Evolutionary conservation across 2,329 filamentous ascomycete genomes (phyloP).

Genomic region (Leptographium lundbergii): DNA sequence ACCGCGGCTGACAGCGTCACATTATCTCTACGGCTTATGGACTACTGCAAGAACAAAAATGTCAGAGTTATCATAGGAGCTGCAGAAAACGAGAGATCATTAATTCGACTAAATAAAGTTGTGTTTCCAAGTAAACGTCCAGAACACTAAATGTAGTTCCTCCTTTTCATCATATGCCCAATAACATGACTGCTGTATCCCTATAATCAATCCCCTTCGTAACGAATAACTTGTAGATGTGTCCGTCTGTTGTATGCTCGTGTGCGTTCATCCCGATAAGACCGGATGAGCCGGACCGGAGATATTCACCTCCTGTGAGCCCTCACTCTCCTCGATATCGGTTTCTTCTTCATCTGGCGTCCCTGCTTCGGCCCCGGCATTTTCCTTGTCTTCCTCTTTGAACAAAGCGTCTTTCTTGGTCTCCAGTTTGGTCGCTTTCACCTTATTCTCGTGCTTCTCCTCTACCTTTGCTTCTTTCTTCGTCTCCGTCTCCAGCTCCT

Average conservation of each 20-base stretch:
- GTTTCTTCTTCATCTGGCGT: not conserved
- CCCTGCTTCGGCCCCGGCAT: not conserved
- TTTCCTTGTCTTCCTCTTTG: conserved; percentile 14
- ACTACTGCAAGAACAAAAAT: not conserved
- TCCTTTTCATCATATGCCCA: not conserved
- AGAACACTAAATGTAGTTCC: not conserved
- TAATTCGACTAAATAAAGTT: not conserved
- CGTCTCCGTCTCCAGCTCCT: conserved; percentile 2
- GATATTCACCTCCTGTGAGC: not conserved
- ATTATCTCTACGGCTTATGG: no score
- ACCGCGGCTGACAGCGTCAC: no score
- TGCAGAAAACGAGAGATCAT: not conserved
- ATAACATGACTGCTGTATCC: not conserved
- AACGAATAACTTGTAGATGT: not conserved
- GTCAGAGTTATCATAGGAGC: not conserved
- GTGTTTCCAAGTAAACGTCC: not conserved
- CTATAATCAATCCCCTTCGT: not conserved
- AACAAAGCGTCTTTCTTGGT: conserved; percentile 10
- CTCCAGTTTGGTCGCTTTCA: not conserved
- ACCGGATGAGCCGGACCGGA: not conserved
- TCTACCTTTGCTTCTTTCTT: conserved; percentile 13
- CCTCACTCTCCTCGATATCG: not conserved
- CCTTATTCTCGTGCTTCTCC: not conserved
- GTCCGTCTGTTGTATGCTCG: not conserved
- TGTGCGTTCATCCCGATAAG: not conserved